phyloP scores from a whole-genome alignment of 2,329 filamentous ascomycete genomes.

The Colletotrichum horii region DNA sequence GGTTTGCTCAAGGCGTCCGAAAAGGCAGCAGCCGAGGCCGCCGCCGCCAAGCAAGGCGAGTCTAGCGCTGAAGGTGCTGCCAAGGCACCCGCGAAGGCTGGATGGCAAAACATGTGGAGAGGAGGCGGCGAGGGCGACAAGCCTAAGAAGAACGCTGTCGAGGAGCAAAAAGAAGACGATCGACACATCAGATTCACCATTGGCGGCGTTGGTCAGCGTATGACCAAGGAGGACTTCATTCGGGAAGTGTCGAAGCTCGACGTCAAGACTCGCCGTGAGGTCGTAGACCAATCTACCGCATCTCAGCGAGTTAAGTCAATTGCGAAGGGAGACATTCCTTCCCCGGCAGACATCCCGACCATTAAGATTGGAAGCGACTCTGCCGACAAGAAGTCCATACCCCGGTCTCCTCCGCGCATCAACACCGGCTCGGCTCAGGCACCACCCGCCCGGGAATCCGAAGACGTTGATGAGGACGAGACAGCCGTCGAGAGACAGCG shows the following conservation, averaged over 20 bases:
- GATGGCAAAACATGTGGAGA: conserved; percentile 58
- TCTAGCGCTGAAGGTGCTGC: conserved; percentile 35
- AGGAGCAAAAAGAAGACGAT: conserved; percentile 67
- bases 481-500: conserved; percentile 74
- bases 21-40: conserved; percentile 33
- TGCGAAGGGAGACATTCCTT: conserved; percentile 45
- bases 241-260: conserved; percentile 76
- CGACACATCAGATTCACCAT: conserved; percentile 78
- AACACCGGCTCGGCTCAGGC: background rate
- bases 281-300: conserved; percentile 56
- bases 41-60: conserved; percentile 33
- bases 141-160: conserved; percentile 46
- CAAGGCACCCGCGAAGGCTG: conserved; percentile 44
- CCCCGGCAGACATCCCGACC: conserved; percentile 1
- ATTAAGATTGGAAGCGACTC: conserved; percentile 2
- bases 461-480: conserved; percentile 50
- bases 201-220: conserved; percentile 71
- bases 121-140: conserved; percentile 40
- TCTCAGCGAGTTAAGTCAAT: conserved; percentile 53
- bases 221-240: conserved; percentile 84
- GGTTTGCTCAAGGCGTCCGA: conserved; percentile 46
- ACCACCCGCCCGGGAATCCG: conserved; percentile 1
- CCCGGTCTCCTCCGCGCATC: background rate
- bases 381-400: background rate
- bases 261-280: conserved; percentile 62